phyloP scores from a whole-genome alignment of 208 protist genomes.

The Leishmania gerbilli region DNA sequence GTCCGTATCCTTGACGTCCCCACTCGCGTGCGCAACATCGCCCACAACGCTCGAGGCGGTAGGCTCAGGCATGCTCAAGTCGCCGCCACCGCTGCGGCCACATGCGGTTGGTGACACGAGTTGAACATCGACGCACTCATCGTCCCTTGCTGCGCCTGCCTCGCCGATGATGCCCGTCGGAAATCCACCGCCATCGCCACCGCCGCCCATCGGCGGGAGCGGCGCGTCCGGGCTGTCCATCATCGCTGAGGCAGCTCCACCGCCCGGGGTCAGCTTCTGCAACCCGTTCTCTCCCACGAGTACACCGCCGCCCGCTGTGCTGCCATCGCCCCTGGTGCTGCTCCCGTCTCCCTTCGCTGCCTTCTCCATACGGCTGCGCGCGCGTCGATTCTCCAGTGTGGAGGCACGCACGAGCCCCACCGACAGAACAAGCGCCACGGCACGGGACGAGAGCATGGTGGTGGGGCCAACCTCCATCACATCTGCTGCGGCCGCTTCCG shows the following conservation, averaged over 20 bases:
- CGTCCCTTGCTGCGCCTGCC: neutral
- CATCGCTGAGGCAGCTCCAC: neutral
- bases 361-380: conserved; percentile 15
- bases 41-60: neutral
- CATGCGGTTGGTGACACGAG: neutral
- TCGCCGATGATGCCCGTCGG: neutral
- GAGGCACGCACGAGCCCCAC: conserved; percentile 31
- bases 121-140: neutral
- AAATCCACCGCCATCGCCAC: conserved; percentile 5
- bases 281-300: neutral
- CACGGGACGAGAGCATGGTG: conserved; percentile 9
- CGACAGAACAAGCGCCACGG: conserved; percentile 15
- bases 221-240: neutral
- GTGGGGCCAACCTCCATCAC: conserved; percentile 13
- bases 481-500: conserved; percentile 8
- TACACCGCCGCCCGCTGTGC: neutral
- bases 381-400: conserved; percentile 19
- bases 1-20: neutral
- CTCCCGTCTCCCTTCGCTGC: neutral
- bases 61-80: neutral
- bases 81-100: neutral
- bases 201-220: neutral
- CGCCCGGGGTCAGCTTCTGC: neutral
- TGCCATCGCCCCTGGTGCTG: neutral
- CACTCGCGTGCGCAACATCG: neutral